Conservation (phyloP, 257 asterid genomes). For the Sherardia arvensis region DNA sequence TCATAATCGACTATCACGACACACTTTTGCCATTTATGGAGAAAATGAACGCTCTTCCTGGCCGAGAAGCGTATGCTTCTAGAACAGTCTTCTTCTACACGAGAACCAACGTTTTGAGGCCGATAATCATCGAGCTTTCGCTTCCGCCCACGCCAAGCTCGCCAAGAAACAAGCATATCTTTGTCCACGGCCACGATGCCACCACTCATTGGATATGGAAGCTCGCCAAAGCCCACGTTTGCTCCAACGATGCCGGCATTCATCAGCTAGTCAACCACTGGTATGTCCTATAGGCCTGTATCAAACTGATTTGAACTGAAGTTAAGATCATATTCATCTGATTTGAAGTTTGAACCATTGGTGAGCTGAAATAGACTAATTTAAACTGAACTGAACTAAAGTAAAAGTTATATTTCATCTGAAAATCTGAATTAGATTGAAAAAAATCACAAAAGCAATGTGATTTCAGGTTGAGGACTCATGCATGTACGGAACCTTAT, state of each 20-base stretch:
- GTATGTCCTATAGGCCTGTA: conserved; percentile 45
- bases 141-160: conserved; percentile 62
- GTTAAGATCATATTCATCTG: too few species aligned
- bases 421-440: too few species aligned
- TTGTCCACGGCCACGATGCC: conserved; percentile 63
- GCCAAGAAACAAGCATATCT: conserved; percentile 44
- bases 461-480: conserved; percentile 73
- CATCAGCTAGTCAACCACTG: conserved; percentile 93
- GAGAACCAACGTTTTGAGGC: conserved; percentile 39
- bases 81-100: conserved; percentile 53
- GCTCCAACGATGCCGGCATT: conserved; percentile 81
- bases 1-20: conserved; percentile 72
- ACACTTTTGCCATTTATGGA: conserved; percentile 66
- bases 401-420: too few species aligned
- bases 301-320: too few species aligned
- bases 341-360: too few species aligned
- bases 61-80: conserved; percentile 84
- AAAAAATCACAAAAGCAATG: conserved; percentile 11
- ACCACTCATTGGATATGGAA: conserved; percentile 74
- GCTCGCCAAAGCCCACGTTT: conserved; percentile 87
- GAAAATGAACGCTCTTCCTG: conserved; percentile 70
- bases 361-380: too few species aligned
- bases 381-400: too few species aligned
- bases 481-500: conserved; percentile 83
- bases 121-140: conserved; percentile 64